Percentiles rank a stretch among this genome's conserved stretches.
phyloP scores from a whole-genome alignment of 495 filamentous ascomycete genomes.

The Cudoniella acicularis region DNA sequence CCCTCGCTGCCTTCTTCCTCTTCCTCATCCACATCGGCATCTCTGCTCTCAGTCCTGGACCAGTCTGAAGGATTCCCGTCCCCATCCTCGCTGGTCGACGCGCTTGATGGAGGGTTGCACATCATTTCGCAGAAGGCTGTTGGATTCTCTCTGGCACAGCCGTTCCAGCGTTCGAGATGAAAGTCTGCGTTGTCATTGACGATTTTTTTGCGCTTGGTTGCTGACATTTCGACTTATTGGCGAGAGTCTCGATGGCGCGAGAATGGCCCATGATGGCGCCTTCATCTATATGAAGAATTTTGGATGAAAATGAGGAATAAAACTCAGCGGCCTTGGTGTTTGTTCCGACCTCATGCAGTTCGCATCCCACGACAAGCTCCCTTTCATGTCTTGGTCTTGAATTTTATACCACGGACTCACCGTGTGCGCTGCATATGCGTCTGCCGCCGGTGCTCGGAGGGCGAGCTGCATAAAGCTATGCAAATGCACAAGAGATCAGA shows the following conservation, averaged over 20 bases:
- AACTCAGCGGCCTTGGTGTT: neutral
- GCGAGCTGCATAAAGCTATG: neutral
- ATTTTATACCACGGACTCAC: neutral
- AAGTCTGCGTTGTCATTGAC: neutral
- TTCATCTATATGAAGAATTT: neutral
- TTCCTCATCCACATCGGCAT: neutral
- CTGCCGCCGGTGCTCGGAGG: neutral
- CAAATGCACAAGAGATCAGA: neutral
- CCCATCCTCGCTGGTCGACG: neutral
- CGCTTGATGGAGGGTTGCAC: slow-evolving; percentile 2
- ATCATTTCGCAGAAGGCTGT: neutral
- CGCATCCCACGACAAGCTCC: neutral
- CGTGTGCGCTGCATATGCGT: neutral
- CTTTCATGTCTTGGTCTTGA: neutral
- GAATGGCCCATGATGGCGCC: slow-evolving; percentile 8
- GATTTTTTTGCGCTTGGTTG: neutral
- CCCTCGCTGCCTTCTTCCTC: neutral
- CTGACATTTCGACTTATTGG: neutral
- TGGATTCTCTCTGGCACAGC: neutral
- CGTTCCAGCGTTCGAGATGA: neutral
- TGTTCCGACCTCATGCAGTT: neutral
- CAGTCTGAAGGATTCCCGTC: neutral
- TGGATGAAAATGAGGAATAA: neutral
- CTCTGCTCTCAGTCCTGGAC: neutral
- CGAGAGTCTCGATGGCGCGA: slow-evolving; percentile 5